Base-by-base conservation (phyloP, 345 rosid genomes). In the Hibiscus trionum region DNA sequence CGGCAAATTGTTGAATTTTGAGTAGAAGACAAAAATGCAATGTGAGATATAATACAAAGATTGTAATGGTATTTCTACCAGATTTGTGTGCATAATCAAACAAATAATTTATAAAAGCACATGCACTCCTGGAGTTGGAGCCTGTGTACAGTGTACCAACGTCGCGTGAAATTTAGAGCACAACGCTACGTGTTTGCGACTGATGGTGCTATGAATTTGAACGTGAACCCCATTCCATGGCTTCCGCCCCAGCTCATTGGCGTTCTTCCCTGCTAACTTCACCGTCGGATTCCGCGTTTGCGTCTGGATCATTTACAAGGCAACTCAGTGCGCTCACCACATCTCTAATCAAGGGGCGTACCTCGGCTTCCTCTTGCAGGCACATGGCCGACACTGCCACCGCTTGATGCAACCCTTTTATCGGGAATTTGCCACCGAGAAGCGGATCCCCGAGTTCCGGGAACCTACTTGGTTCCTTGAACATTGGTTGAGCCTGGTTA, bases 381-480 rank as follows among this genome's bases (percentile, higher is more conserved):
- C 98, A 94, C 98, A 91, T 90, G 8, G 93, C 92, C 0, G 98
- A 89, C 0, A 88, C 90, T 6, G 93, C 97, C n/a, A 91, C 86
- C 0, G 92, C 97, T 72, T 90, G 98, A 55, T 86, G 85, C 79
- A 91, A 67, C 2, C 86, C 89, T 75, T 82, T 84, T 49, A 71
- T 57, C 0, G 97, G 97, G 74, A 72, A 94, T 3, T 84, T 77
- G 29, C 85, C 86, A 7, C 72, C 37, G 0, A 94, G 78, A 33
- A 78, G 78, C 37, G 97, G 97, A 79, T 94, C 97, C 0, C 85
- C 96, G 21, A 94, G 82, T 73, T 86, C 83, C 1, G 84, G 75
- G 76, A 75, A 86, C n/a, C 88, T 83, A 5, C 71, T 84, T 0
- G 91, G 91, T 10, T 91, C 90, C 85, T 83, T 87, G 62, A 90